These are phyloP conservation scores for Boletus subcaerulescens DNA, from an alignment of 768 basidiomycete genomes.

Conservation along the genomic window DNA sequence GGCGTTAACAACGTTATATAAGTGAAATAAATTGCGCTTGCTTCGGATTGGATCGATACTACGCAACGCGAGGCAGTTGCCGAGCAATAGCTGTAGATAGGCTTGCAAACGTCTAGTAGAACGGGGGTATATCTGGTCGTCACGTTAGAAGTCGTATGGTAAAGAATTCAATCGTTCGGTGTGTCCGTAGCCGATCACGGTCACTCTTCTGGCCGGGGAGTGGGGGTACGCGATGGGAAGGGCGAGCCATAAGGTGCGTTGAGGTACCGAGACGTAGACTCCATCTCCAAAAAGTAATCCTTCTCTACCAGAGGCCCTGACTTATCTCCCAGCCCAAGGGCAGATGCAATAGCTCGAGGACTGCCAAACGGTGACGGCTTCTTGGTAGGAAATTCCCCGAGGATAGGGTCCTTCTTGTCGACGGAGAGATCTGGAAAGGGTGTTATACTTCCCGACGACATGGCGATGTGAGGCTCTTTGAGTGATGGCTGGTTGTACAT, in stretches of 20 bases:
- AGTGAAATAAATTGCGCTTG: slow-evolving; percentile 34
- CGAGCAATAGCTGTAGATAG: slow-evolving; percentile 35
- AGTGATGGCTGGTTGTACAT: slow-evolving; percentile 83
- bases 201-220: slow-evolving; percentile 38
- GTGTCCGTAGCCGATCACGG: slow-evolving; percentile 20
- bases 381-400: slow-evolving; percentile 53
- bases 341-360: slow-evolving; percentile 48
- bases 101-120: slow-evolving; percentile 32
- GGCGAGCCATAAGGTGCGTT: slow-evolving; percentile 50
- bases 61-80: slow-evolving; percentile 22
- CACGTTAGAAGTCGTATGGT: slow-evolving; percentile 35
- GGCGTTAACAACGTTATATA: slow-evolving; percentile 34
- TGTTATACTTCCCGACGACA: slow-evolving; percentile 33
- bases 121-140: slow-evolving; percentile 34
- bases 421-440: slow-evolving; percentile 45
- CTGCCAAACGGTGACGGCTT: slow-evolving; percentile 50
- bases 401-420: slow-evolving; percentile 51
- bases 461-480: slow-evolving; percentile 34
- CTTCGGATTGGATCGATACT: slow-evolving; percentile 22
- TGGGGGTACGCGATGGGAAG: slow-evolving; percentile 47
- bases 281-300: slow-evolving; percentile 39
- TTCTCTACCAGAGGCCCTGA: slow-evolving; percentile 25
- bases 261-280: slow-evolving; percentile 44
- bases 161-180: slow-evolving; percentile 20
- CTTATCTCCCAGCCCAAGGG: slow-evolving; percentile 41